Conservation (phyloP, 1,284 basidiomycete species). For the Malassezia globosa region DNA sequence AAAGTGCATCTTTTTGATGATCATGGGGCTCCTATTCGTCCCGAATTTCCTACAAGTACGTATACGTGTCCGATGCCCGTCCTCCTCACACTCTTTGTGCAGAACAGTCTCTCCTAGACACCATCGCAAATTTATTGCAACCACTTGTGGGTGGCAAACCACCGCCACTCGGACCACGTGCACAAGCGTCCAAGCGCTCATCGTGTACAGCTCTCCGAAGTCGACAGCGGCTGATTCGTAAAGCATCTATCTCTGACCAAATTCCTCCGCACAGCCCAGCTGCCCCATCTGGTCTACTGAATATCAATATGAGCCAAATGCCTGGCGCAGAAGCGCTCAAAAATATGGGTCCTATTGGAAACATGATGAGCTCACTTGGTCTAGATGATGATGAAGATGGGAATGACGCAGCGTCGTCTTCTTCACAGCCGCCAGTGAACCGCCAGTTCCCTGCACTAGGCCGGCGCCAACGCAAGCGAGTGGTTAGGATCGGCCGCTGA, state of each 20-base stretch:
- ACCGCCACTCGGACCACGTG: slow-evolving; percentile 24
- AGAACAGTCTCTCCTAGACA: slow-evolving; percentile 64
- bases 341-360: slow-evolving; percentile 33
- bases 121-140: slow-evolving; percentile 29
- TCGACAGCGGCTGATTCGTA: slow-evolving; percentile 21
- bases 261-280: slow-evolving; percentile 40
- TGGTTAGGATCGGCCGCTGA: slow-evolving; percentile 39
- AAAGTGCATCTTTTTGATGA: slow-evolving; percentile 72
- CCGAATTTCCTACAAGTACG: slow-evolving; percentile 53
- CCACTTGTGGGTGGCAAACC: slow-evolving; percentile 31
- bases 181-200: slow-evolving; percentile 5
- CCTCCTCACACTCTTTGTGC: too few relatives aligned
- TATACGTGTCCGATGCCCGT: background rate
- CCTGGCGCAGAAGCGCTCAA: slow-evolving; percentile 28
- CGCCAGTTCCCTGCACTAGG: slow-evolving; percentile 26
- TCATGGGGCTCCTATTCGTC: slow-evolving; percentile 63
- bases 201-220: slow-evolving; percentile 18
- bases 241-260: slow-evolving; percentile 23
- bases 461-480: slow-evolving; percentile 36
- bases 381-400: slow-evolving; percentile 35
- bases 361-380: slow-evolving; percentile 41
- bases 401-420: slow-evolving; percentile 20
- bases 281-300: slow-evolving; percentile 33
- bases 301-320: slow-evolving; percentile 34
- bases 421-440: slow-evolving; percentile 24